Conservation (phyloP, 768 basidiomycete genomes). For the Tricholoma terreum region DNA sequence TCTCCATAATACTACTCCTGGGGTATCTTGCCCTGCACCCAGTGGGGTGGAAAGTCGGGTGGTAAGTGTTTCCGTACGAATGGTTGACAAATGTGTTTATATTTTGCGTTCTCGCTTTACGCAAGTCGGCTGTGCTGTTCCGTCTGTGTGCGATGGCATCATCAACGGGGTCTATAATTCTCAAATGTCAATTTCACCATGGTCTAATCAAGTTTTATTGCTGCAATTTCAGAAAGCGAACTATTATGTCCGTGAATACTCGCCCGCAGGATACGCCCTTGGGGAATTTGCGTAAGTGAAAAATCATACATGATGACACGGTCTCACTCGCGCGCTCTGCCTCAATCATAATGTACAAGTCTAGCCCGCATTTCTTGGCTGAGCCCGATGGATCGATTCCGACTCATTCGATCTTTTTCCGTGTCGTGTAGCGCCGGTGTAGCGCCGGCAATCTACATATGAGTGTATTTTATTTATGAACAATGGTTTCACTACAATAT, state of each 20-base stretch:
- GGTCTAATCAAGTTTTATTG: slow-evolving; percentile 3
- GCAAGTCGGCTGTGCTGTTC: slow-evolving; percentile 65
- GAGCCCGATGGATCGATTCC: slow-evolving; percentile 12
- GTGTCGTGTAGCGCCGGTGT: neutral
- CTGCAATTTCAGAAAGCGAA: slow-evolving; percentile 53
- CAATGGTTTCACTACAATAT: too few relatives aligned
- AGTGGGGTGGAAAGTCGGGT: slow-evolving; percentile 63
- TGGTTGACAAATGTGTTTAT: neutral
- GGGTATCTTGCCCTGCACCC: too few relatives aligned
- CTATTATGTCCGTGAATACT: slow-evolving; percentile 71
- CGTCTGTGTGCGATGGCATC: slow-evolving; percentile 55
- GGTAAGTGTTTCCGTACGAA: slow-evolving; percentile 34
- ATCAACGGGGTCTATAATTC: slow-evolving; percentile 52
- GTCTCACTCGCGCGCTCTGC: neutral
- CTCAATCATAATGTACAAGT: slow-evolving; percentile 44
- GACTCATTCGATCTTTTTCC: neutral
- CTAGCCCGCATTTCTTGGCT: slow-evolving; percentile 15
- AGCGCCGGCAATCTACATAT: neutral
- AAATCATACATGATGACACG: neutral
- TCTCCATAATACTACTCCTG: too few relatives aligned
- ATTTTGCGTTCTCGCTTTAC: slow-evolving; percentile 57
- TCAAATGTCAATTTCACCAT: neutral
- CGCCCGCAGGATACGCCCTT: slow-evolving; percentile 57
- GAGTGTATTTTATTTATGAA: too few relatives aligned
- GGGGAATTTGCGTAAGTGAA: slow-evolving; percentile 56